These are phyloP conservation scores for Calonectria pseudoreteaudii DNA, from an alignment of 2,329 filamentous ascomycete genomes.

Conservation along the genomic window DNA sequence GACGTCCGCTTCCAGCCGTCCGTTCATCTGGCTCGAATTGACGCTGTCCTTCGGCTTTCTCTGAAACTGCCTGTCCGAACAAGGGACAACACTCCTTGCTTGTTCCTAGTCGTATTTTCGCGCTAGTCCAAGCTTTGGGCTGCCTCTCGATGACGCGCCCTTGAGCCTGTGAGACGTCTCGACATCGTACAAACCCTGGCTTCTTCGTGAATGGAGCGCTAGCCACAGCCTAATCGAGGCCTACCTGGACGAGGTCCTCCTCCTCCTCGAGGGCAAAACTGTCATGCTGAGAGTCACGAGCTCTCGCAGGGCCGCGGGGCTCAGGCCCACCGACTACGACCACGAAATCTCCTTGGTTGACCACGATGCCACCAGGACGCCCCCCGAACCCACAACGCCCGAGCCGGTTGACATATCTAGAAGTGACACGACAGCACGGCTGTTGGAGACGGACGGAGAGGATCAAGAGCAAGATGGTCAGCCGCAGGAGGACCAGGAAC, in stretches of 20 bases:
- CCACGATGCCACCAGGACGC: slow-evolving; percentile 51
- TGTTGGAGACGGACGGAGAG: slow-evolving; percentile 37
- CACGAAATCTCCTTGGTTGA: slow-evolving; percentile 80
- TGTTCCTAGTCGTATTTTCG: not conserved
- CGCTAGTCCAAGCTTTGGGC: slow-evolving; percentile 2
- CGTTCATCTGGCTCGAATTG: not conserved
- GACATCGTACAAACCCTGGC: slow-evolving; percentile 18
- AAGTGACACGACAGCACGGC: slow-evolving; percentile 40
- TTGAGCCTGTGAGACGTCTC: slow-evolving; percentile 15
- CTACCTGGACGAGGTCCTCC: slow-evolving; percentile 20
- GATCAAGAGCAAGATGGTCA: slow-evolving; percentile 15
- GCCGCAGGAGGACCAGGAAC: slow-evolving; percentile 4
- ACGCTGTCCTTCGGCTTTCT: not conserved
- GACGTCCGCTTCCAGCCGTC: not conserved
- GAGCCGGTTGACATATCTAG: slow-evolving; percentile 34
- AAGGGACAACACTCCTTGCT: not conserved
- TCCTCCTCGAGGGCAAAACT: slow-evolving; percentile 36
- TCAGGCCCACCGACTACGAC: slow-evolving; percentile 73
- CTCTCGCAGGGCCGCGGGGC: slow-evolving; percentile 66
- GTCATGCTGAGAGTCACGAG: slow-evolving; percentile 54
- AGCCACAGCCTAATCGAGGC: slow-evolving; percentile 24
- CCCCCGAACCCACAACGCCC: slow-evolving; percentile 31
- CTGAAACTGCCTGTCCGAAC: not conserved
- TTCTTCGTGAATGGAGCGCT: slow-evolving; percentile 25
- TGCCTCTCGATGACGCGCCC: slow-evolving; percentile 28